These are phyloP conservation scores for Tetrapisispora namnaoensis DNA, from an alignment of 805 yeast genomes.

Conservation along the genomic window DNA sequence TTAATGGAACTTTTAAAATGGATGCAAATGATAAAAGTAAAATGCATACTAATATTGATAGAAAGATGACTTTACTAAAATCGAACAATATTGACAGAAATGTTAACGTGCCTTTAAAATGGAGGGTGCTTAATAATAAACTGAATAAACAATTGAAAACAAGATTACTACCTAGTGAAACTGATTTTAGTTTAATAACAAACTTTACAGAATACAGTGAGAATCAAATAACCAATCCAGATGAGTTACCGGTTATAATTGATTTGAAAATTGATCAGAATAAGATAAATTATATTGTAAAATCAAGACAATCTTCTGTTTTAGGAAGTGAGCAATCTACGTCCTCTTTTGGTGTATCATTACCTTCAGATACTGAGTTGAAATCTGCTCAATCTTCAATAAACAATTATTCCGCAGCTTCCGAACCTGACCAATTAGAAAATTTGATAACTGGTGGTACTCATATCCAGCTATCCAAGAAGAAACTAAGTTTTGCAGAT, in stretches of 20 bases:
- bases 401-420: neutral
- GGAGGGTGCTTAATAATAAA: neutral
- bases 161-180: neutral
- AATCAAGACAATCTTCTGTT: neutral
- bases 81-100: neutral
- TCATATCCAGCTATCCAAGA: conserved; percentile 11
- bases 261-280: conserved; percentile 1
- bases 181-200: neutral
- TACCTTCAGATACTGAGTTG: neutral
- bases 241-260: conserved; percentile 12
- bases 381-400: neutral
- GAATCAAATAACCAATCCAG: conserved; percentile 14
- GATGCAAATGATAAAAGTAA: neutral
- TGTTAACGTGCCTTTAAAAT: neutral
- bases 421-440: neutral
- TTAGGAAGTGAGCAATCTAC: neutral
- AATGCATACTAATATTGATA: too few species aligned
- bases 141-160: neutral
- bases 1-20: neutral
- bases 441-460: neutral
- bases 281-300: neutral
- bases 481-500: conserved; percentile 31
- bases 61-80: too few species aligned
- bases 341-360: neutral
- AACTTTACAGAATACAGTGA: conserved; percentile 17